Evolutionary conservation across 768 basidiomycete species (phyloP).

Genomic region (Leccinum uliginosum): DNA sequence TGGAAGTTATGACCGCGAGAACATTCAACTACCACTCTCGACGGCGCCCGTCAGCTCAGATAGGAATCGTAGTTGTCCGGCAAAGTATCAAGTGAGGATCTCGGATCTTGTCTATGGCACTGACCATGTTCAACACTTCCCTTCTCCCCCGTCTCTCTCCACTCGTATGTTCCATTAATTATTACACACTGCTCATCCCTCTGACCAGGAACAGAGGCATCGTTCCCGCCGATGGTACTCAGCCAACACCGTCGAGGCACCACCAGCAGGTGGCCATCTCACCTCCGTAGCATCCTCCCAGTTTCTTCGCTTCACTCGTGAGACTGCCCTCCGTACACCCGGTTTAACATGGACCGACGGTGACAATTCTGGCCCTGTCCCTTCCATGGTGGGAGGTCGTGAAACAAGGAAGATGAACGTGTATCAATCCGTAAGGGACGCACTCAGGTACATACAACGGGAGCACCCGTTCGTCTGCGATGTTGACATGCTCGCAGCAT

Average conservation of each 20-base stretch:
- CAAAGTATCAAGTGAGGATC: constrained; percentile 3
- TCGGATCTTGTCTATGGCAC: constrained; percentile 27
- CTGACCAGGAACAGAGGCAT: constrained; percentile 2
- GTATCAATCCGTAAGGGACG: constrained; percentile 90
- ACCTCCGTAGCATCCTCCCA: constrained; percentile 68
- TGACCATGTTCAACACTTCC: constrained; percentile 22
- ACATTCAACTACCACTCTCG: background rate
- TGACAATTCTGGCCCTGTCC: constrained; percentile 37
- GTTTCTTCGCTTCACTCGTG: constrained; percentile 60
- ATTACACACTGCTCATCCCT: background rate
- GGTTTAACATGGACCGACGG: constrained; percentile 72
- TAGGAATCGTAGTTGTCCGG: constrained; percentile 4
- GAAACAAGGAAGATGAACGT: constrained; percentile 95
- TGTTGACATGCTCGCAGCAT: constrained; percentile 46
- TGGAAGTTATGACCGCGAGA: constrained; percentile 14
- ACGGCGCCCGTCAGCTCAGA: background rate
- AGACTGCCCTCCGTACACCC: constrained; percentile 66
- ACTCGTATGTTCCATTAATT: constrained; percentile 15
- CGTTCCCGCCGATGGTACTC: constrained; percentile 44
- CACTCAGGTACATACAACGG: constrained; percentile 57
- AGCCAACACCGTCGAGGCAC: constrained; percentile 49
- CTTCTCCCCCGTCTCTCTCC: constrained; percentile 15
- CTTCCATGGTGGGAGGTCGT: constrained; percentile 59
- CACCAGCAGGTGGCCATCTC: constrained; percentile 76
- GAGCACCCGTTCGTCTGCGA: background rate